Evolutionary conservation across 257 asterid species (phyloP), one percentile per base, ranked within the genome.

Genomic region (Solanum sejunctum): DNA sequence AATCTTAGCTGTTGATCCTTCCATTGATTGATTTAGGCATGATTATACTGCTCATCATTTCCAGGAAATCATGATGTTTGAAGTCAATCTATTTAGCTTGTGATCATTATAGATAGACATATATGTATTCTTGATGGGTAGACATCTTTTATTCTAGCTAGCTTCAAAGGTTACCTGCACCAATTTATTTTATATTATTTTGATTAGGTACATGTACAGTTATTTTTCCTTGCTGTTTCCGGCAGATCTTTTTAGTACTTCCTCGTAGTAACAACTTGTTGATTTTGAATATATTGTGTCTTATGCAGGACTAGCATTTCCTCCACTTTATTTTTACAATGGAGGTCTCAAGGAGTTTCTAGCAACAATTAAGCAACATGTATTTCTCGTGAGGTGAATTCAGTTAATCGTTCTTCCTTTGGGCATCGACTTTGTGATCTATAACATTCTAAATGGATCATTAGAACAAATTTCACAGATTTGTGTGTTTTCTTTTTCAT

Each of bases 341-440:
- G 99, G 99, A 85, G 99, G 99, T 80, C 98, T 97, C 20, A 86
- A 93, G 78, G 99, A 97, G 88, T 97, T 97, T 89, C 93, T 97
- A 64, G 93, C 96, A 57, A 94, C 96, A 84, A 86, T 94, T 88
- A 97, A 94, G 92, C 99, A 92, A 83, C 96, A 95, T 57, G 89
- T 90, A 82, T 85, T 92, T 85, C 97, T 97, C 87, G 96, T 90
- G 86, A 95, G 99, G 99, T 97, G 87, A 84, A 83, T 82, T 66
- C 79, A 85, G 79, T 86, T 87, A 45, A 23, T 80, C 54, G 81
- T 71, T 86, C 87, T 82, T 83, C 51, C 83, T 51, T 51, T 51
- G 41, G 63, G 83, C 21, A 78, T 86, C 83, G n/a, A 83, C 61
- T 58, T 75, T 36, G 32, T 70, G 61, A 75, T 77, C 78, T 20